A percentile compares a stretch with the other conserved stretches of the same genome.
Evolutionary conservation across 495 filamentous ascomycete species (phyloP).

Genomic region (Aspergillus olivimuriae): DNA sequence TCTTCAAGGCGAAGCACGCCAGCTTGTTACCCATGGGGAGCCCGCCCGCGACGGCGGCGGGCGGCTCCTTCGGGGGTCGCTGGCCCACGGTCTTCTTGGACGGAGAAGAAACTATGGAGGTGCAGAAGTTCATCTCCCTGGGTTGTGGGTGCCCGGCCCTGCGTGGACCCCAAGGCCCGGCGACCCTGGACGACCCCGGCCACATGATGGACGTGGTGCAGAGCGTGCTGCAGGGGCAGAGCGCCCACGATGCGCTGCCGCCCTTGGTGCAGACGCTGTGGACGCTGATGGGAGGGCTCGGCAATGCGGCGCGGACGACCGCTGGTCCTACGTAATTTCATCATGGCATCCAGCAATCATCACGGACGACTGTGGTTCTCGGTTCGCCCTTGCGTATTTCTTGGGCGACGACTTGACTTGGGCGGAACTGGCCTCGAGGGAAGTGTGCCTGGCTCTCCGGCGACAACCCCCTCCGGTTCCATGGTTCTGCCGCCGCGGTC

Average conservation of each 20-base stretch:
- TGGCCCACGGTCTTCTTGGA: conserved; percentile 41
- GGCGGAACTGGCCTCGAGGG: too few species aligned
- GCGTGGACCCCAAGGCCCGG: conserved; percentile 20
- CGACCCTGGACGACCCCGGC: conserved; percentile 18
- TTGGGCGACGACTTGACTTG: too few species aligned
- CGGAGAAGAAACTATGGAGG: conserved; percentile 32
- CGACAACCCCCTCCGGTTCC: too few species aligned
- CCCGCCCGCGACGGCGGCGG: conserved; percentile 3
- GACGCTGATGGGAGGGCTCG: conserved; percentile 48
- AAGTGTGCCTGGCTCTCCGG: too few species aligned
- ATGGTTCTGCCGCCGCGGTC: too few species aligned
- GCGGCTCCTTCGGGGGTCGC: conserved; percentile 3
- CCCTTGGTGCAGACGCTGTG: conserved; percentile 50
- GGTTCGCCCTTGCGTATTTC: neutral
- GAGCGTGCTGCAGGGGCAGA: conserved; percentile 18
- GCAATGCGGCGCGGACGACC: conserved; percentile 13
- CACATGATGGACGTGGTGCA: conserved; percentile 22
- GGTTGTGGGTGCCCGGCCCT: conserved; percentile 40
- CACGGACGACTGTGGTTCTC: neutral
- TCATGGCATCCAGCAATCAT: too few species aligned
- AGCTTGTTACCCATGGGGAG: conserved; percentile 16
- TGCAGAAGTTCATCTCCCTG: conserved; percentile 42
- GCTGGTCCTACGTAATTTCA: neutral
- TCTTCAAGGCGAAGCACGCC: conserved; percentile 25
- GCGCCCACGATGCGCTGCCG: conserved; percentile 24